phyloP scores from a whole-genome alignment of 2,329 filamentous ascomycete species.

The Phyllosticta ampelicida region DNA sequence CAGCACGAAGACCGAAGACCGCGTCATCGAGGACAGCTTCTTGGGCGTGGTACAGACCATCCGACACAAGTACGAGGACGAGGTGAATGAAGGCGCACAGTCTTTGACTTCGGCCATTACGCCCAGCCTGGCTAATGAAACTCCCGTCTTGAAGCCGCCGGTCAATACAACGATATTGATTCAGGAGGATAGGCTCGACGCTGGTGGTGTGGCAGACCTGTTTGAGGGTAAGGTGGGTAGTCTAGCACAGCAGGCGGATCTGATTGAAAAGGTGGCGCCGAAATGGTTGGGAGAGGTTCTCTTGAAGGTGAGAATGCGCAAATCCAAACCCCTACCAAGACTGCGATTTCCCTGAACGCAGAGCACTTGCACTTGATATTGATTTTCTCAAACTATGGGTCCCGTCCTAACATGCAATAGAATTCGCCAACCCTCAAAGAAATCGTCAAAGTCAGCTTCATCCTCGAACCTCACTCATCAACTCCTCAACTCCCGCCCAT shows the following conservation, averaged over 20 bases:
- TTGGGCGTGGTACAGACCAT: conserved; percentile 63
- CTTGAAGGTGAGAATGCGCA: conserved; percentile 46
- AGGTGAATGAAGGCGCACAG: conserved; percentile 41
- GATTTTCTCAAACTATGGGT: background rate
- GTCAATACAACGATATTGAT: conserved; percentile 52
- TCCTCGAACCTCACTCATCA: conserved; percentile 63
- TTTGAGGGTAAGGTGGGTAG: conserved; percentile 81
- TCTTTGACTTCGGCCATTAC: conserved; percentile 52
- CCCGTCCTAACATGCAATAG: conserved; percentile 25
- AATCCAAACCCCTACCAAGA: background rate
- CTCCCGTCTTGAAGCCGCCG: conserved; percentile 64
- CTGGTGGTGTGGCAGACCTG: conserved; percentile 64
- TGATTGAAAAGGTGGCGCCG: conserved; percentile 76
- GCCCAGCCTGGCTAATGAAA: conserved; percentile 61
- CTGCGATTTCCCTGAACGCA: background rate
- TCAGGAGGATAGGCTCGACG: conserved; percentile 53
- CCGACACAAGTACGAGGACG: conserved; percentile 60
- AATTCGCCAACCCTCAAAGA: conserved; percentile 80
- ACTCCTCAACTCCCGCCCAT: conserved; percentile 63
- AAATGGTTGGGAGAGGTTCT: conserved; percentile 89
- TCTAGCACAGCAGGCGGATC: conserved; percentile 65
- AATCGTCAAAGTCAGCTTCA: conserved; percentile 91
- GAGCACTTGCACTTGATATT: background rate
- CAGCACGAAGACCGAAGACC: conserved; percentile 49
- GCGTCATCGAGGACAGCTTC: conserved; percentile 66